Evolutionary conservation across 2,329 filamentous ascomycete species (phyloP).

Genomic region (Coleophoma eucalyptorum): DNA sequence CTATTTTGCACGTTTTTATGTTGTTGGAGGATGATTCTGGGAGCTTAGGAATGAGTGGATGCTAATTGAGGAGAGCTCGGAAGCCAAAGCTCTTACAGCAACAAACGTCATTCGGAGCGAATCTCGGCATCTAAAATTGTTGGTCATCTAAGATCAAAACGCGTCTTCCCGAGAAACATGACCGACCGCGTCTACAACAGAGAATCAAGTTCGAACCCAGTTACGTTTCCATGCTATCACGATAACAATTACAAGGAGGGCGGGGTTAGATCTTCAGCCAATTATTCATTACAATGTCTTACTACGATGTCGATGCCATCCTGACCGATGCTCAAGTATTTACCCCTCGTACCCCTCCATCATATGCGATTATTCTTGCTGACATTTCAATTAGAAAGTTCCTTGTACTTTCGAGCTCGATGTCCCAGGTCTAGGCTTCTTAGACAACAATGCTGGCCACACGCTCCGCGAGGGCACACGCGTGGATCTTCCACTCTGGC

Average conservation of each 20-base stretch:
- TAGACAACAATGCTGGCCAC: constrained; percentile 73
- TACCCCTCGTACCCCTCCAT: constrained; percentile 5
- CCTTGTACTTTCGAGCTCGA: constrained; percentile 93
- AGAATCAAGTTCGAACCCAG: neutral
- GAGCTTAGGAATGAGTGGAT: neutral
- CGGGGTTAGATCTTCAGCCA: neutral
- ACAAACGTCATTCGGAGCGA: constrained; percentile 8
- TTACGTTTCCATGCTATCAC: neutral
- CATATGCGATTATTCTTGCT: neutral
- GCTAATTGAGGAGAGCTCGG: constrained; percentile 2
- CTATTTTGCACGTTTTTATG: neutral
- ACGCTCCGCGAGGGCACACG: constrained; percentile 77
- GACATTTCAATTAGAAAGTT: constrained; percentile 63
- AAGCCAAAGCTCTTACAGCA: neutral
- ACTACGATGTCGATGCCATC: constrained; percentile 83
- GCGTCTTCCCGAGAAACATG: neutral
- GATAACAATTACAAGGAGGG: neutral
- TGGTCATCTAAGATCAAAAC: neutral
- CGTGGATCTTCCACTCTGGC: constrained; percentile 85
- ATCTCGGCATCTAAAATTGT: neutral
- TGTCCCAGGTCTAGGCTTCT: constrained; percentile 79
- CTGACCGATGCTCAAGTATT: constrained; percentile 76
- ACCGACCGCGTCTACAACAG: neutral
- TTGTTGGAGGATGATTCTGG: neutral
- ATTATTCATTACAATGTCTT: constrained; percentile 50